Base-by-base conservation (phyloP, 306 rosid genomes). In the Pyrus bretschneideri region DNA sequence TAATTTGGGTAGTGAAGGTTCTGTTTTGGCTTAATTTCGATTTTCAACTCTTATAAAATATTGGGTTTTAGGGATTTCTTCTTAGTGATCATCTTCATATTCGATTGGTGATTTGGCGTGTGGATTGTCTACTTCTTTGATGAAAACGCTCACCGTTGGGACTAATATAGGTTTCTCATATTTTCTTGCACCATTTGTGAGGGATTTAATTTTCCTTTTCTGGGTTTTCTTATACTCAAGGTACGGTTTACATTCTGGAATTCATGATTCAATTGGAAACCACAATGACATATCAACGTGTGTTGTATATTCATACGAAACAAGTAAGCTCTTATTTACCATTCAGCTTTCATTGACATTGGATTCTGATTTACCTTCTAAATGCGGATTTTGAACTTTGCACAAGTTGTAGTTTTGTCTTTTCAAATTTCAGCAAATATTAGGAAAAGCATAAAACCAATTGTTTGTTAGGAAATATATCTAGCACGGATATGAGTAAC, bases 221-320 rank as follows among this genome's bases (percentile, higher is more conserved):
- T 23, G 23, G 23, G 2, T 23, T 76, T 58, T n/a, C 60, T 11
- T 29, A 6, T 61, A 38, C 59, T 77, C 49, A 73, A 91, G 98
- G 91, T 86, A 85, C 81, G 87, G 92, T 81, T 89, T 95, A 85
- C 81, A 90, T 86, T 86, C 91, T 22, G 96, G 93, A 79, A 38
- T 21, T 71, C 40, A 69, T 76, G 92, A 85, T 73, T 71, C 80
- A 45, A 35, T 90, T 71, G 96, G 93, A 65, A 85, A 82, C 64
- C 93, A 95, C 18, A 90, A 86, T 74, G 97, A 95, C 76, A 80
- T 85, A 21, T 88, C 95, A 35, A 89, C 89, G 8, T 85, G 88
- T 46, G 66, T 92, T 80, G 88, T 81, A 76, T 95, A 88, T 85
- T 90, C 93, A 21, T 70, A 80, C 77, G 90, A 82, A 84, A 88